A percentile compares a stretch with the other conserved stretches of the same genome.
Conservation (phyloP, 768 basidiomycete species). For the Favolaschia claudopus region DNA sequence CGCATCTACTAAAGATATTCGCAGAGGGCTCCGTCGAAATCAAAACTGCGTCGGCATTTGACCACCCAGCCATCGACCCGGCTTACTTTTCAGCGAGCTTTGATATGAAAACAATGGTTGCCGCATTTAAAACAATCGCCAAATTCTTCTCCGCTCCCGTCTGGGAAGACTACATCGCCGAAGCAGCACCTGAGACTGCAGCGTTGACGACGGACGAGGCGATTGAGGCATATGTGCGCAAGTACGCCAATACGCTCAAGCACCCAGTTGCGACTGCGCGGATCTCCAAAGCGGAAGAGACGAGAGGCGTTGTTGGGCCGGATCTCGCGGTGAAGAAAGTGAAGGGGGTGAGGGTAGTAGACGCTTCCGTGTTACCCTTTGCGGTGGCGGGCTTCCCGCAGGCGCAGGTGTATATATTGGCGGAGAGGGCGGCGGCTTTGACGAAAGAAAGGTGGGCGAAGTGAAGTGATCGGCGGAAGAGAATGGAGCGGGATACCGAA, state of each 20-base stretch:
- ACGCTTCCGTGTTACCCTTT: conserved; percentile 20
- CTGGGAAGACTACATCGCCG: conserved; percentile 8
- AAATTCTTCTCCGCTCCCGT: conserved; percentile 11
- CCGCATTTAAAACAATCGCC: background rate
- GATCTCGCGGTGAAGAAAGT: conserved; percentile 13
- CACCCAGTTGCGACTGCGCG: conserved; percentile 12
- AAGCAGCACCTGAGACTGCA: conserved; percentile 2
- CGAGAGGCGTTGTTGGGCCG: conserved; percentile 14
- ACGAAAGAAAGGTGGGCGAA: too few species aligned
- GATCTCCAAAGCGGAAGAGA: conserved; percentile 5
- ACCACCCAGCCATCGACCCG: conserved; percentile 18
- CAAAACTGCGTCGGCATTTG: conserved; percentile 7
- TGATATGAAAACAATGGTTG: conserved; percentile 12
- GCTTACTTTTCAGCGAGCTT: conserved; percentile 13
- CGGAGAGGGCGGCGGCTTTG: background rate
- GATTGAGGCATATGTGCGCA: conserved; percentile 16
- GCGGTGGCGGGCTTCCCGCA: conserved; percentile 4
- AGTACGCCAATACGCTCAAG: background rate
- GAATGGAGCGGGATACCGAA: too few species aligned
- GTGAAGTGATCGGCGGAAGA: too few species aligned
- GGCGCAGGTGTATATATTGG: conserved; percentile 3
- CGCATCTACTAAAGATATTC: background rate
- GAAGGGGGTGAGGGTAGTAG: conserved; percentile 16
- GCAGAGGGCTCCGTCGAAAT: conserved; percentile 11
- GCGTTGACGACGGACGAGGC: background rate